Percentiles rank a stretch among this genome's conserved stretches.
Conservation (phyloP, 176 grass and related monocot species). For the Lolium perenne region DNA sequence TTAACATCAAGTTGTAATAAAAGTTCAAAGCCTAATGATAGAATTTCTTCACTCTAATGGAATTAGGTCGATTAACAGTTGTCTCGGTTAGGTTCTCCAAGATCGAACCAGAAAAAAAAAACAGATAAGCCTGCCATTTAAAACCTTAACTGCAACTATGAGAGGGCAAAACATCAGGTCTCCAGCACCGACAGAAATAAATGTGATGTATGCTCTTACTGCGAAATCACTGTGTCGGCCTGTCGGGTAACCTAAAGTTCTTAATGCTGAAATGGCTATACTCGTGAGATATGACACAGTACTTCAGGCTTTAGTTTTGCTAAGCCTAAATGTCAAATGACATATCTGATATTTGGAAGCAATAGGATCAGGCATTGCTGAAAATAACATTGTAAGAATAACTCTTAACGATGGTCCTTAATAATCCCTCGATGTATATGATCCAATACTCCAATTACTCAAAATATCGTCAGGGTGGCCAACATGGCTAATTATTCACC, state of each 20-base stretch:
- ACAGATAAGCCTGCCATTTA: neutral
- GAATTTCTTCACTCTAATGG: neutral
- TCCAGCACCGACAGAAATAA: constrained; percentile 18
- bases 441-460: neutral
- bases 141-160: constrained; percentile 6
- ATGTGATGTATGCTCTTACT: neutral
- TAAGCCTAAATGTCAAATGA: constrained; percentile 24
- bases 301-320: neutral
- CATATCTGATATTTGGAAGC: neutral
- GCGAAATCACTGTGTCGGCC: neutral
- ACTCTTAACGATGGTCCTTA: neutral
- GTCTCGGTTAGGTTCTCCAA: neutral
- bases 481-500: constrained; percentile 9
- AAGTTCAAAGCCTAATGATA: constrained; percentile 9
- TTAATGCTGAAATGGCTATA: neutral
- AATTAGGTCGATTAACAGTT: constrained; percentile 14
- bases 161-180: constrained; percentile 7
- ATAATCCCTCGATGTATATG: constrained; percentile 5
- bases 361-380: neutral
- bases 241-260: neutral
- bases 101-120: neutral
- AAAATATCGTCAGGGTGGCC: neutral
- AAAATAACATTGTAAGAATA: neutral
- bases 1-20: neutral
- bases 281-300: neutral